A percentile compares a stretch with the other conserved stretches of the same genome.
These are phyloP conservation scores for Phytophthora sojae DNA, from an alignment of 352 stramenopile genomes.

Conservation along the genomic window DNA sequence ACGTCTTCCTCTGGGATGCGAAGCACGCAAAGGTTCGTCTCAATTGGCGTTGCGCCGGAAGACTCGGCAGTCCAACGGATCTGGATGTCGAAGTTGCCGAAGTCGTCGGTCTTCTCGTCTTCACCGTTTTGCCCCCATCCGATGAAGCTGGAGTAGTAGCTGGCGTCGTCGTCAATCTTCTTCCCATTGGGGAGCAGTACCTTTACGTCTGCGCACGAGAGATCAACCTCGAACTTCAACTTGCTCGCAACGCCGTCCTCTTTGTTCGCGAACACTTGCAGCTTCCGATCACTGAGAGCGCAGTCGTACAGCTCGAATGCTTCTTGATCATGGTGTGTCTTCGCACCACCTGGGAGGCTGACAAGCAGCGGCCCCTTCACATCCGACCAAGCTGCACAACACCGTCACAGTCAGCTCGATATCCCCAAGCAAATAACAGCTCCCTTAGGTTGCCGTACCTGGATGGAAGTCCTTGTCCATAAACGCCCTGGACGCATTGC, in stretches of 20 bases:
- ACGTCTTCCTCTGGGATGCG: constrained; percentile 63
- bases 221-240: constrained; percentile 47
- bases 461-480: constrained; percentile 37
- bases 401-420: background rate
- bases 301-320: constrained; percentile 51
- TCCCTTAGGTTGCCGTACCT: constrained; percentile 17
- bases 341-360: constrained; percentile 19
- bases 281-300: constrained; percentile 38
- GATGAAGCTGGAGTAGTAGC: constrained; percentile 36
- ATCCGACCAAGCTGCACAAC: constrained; percentile 30
- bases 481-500: constrained; percentile 26
- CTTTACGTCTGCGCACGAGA: constrained; percentile 44
- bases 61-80: constrained; percentile 37
- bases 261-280: constrained; percentile 44
- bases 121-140: constrained; percentile 23
- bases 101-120: constrained; percentile 17
- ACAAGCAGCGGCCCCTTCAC: constrained; percentile 45
- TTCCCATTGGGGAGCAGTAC: constrained; percentile 44
- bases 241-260: constrained; percentile 6
- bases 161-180: constrained; percentile 10
- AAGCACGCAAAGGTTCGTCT: constrained; percentile 40
- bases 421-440: background rate
- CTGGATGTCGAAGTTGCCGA: constrained; percentile 42
- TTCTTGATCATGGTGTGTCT: constrained; percentile 18
- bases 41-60: background rate